Evolutionary conservation across 257 asterid genomes (phyloP).

Genomic region (Rubia yunnanensis): DNA sequence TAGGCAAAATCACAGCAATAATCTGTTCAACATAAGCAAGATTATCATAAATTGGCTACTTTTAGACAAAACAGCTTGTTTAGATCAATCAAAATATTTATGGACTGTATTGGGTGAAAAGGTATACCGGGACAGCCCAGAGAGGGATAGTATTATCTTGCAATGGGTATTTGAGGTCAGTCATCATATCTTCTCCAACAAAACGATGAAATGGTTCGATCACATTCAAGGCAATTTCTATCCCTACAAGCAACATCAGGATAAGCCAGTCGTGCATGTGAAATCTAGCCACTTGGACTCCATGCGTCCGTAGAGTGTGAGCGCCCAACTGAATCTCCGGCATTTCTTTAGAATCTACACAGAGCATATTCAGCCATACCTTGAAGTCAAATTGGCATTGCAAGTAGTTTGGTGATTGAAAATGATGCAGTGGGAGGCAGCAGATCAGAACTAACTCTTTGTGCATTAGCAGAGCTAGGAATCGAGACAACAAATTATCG

Average conservation of each 20-base stretch:
- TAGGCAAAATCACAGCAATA: conserved; percentile 60
- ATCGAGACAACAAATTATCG: background rate
- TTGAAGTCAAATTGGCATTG: background rate
- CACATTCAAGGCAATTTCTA: conserved; percentile 58
- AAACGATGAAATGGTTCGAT: conserved; percentile 94
- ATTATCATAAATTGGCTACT: conserved; percentile 13
- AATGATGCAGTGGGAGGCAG: background rate
- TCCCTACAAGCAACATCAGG: conserved; percentile 67
- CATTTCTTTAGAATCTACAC: conserved; percentile 45
- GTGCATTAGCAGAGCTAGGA: background rate
- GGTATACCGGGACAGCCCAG: conserved; percentile 87
- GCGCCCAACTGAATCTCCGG: conserved; percentile 91
- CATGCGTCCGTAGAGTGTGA: conserved; percentile 79
- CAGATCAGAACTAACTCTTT: background rate
- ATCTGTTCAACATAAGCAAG: conserved; percentile 36
- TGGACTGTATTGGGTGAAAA: background rate
- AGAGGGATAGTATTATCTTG: conserved; percentile 72
- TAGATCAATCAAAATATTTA: background rate
- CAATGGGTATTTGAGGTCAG: conserved; percentile 80
- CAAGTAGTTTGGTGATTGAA: background rate
- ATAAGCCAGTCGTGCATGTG: conserved; percentile 97
- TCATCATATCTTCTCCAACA: conserved; percentile 87
- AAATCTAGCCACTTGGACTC: conserved; percentile 63
- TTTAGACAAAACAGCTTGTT: background rate
- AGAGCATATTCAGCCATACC: background rate